Evolutionary conservation across 1,139 yeast species (phyloP), one percentile per base, ranked within the genome.

Genomic region (Protomyces pachydermus): DNA sequence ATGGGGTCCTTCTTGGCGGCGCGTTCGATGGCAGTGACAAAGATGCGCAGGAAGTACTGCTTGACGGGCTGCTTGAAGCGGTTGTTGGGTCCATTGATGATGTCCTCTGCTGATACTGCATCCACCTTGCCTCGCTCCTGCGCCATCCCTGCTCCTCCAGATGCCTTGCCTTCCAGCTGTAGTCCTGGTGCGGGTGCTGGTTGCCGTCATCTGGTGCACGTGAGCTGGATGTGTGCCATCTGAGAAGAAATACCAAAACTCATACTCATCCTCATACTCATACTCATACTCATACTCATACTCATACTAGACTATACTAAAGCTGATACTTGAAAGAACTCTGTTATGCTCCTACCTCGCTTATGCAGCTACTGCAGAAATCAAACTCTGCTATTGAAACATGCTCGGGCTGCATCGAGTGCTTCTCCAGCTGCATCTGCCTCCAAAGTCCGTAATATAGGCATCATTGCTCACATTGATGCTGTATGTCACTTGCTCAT

Each of bases 381-480:
- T 38, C 6, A 16, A 38, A 38, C 14, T n/a, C 9, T 9, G 48
- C 48, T 18, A 20, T 5, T 42, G 23, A 42, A 42, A 16, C 18
- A 42, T 18, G 48, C 48, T 42, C 48, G 48, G 14, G 12, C 16
- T 42, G 25, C 48, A 18, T 42, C 48, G 8, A 42, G 14, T n/a
- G 16, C 58, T 16, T 28, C 32, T 3, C 9, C 32, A 28, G 32
- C 32, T 28, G 8, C 32, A 28, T 6, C 32, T 28, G 8, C 32
- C 5, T n/a, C 20, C 20, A 67, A 68, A 39, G 82, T 85, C 12
- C 74, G 93, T 65, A 87, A 87, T 72, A 84, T 87, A 52, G 95
- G 95, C 0, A 86, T 87, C 69, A 86, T 87, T 45, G 93, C 95
- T 46, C 95, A 87, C 72, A 87, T 87, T 54, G 95, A 87, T 76